Evolutionary conservation across 768 basidiomycete species (phyloP), one percentile per base, ranked within the genome.

Genomic region (Brasilioporus rufonigricans): DNA sequence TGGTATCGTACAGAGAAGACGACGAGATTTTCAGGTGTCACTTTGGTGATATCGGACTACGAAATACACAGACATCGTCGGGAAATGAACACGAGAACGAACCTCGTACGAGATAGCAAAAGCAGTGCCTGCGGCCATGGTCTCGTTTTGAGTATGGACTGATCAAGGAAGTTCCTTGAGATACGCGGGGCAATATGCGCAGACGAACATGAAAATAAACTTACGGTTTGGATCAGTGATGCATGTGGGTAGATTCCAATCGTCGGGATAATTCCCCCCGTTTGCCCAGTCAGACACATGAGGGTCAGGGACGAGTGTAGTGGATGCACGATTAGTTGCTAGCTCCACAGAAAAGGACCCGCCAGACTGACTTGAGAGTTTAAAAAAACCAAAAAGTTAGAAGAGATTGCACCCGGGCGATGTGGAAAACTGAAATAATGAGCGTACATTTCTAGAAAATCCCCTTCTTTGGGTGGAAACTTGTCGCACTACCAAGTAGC

Each of bases 101-200:
- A 64, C 63, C 14, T 48, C 14, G 27, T 65, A 62, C 0, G 63
- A 3, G 36, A 64, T 59, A 5, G 27, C 56, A 3, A 53, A 13
- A 2, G 49, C 27, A 18, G 54, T 56, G 18, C 63, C 63, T 2
- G 54, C 44, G 26, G 57, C 47, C 46, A 12, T 31, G n/a, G 50
- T 13, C 21, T 50, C 0, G 27, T 65, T 62, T 33, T 33, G 5
- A n/a, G 60, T 18, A 46, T 64, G 63, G 1, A 64, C 63, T 64
- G 16, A 4, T 33, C 18, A 11, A 41, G 23, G 2, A 19, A 18
- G n/a, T 3, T 9, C 8, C 3, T 23, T 62, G 38, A 56, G 40
- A 52, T 24, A 33, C 27, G 18, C 21, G 36, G 21, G 6, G 12
- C 0, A 35, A 44, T 16, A 4, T 10, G 8, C 18, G n/a, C 16